Base-by-base conservation (phyloP, 495 filamentous ascomycete species). In the Xylaria venustula region DNA sequence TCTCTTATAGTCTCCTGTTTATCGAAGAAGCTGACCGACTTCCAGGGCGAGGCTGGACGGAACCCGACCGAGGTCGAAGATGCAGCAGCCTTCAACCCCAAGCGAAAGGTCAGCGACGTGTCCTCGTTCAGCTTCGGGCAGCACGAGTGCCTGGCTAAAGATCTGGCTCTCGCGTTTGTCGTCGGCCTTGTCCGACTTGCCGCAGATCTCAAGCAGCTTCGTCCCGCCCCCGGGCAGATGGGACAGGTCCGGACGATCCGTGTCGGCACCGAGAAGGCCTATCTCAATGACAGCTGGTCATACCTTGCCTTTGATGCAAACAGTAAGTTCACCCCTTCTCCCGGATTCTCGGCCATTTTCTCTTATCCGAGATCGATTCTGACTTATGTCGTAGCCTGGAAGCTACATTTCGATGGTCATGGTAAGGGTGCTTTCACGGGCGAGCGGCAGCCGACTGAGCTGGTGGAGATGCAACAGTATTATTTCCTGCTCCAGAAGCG, bases 281-380 rank as follows among this genome's bases (percentile, higher is more conserved):
- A 70, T 57, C 67, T 76, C 40, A 74, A 76, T 30, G 72, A 76
- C 37, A 76, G 68, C 54, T 76, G 73, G 73, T 73, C 70, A n/a
- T 73, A 70, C 28, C 63, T 76, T 20, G 64, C 64, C 26, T 74
- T 72, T 50, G 73, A 76, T 37, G 67, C 72, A 54, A 68, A 67
- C 59, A 74, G 63, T 58, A 74, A 68, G 59, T 68, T 65, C 25
- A 32, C 45, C 49, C 7, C 20, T 6, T 23, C 58, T 26, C 23
- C 15, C 6, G 3, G 12, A 7, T 30, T 22, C 20, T n/a, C 4
- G 11, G 1, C 12, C 15, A 15, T 51, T 11, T 19, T 20, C 17
- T 22, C 5, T 15, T 7, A 23, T 28, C 17, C 11, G 22, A n/a
- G 17, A 17, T 41, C n/a, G n/a, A 32, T 62, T 3, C 54, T 64